Evolutionary conservation across 176 grass and related monocot genomes (phyloP).

Genomic region (Echinochloa phyllopogon): DNA sequence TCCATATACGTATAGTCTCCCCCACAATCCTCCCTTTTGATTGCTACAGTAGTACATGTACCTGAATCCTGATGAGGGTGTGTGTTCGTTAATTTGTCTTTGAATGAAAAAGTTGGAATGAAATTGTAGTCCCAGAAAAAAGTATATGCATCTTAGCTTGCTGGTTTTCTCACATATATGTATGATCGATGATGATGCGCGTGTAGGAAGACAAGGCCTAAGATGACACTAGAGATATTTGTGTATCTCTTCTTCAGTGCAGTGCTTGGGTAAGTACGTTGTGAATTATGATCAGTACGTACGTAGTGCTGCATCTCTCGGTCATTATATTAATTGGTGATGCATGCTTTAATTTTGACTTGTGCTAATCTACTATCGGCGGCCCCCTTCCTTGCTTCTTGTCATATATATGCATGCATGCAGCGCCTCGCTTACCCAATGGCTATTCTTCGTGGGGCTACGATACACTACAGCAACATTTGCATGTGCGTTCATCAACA

Average conservation of each 20-base stretch:
- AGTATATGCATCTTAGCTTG: no score
- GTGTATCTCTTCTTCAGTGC: conserved; percentile 81
- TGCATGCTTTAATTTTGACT: background rate
- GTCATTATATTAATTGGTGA: no score
- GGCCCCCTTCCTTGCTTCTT: background rate
- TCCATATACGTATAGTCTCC: no score
- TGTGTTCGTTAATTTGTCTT: background rate
- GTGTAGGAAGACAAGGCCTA: conserved; percentile 78
- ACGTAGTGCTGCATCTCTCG: no score
- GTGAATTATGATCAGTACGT: background rate
- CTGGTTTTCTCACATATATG: background rate
- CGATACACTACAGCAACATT: conserved; percentile 67
- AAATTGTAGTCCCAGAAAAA: background rate
- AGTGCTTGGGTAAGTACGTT: conserved; percentile 71
- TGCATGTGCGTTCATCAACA: conserved; percentile 68
- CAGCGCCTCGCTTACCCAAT: conserved; percentile 69
- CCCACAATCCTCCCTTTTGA: no score
- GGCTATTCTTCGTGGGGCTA: conserved; percentile 61
- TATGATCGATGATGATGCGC: background rate
- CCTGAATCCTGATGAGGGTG: no score
- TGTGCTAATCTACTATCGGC: no score
- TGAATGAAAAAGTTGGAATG: background rate
- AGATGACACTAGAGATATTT: conserved; percentile 67
- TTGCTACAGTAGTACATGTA: no score
- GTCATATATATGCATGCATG: background rate